These are phyloP conservation scores for Canariomyces notabilis DNA, from an alignment of 2,329 filamentous ascomycete genomes.

Conservation along the genomic window DNA sequence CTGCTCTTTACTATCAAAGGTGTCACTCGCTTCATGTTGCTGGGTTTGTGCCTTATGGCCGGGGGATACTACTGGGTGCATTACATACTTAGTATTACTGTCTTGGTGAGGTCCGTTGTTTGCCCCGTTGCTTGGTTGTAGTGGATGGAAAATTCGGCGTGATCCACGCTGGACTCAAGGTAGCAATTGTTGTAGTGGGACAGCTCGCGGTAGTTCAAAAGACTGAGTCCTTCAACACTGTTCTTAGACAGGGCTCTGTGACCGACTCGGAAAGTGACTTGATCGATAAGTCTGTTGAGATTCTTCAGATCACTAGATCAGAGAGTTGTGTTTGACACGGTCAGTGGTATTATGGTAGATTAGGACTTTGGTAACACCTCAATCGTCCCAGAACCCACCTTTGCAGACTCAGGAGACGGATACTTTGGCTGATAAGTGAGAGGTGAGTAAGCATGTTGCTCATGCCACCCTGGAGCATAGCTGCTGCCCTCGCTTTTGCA, in stretches of 20 bases:
- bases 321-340: too few species aligned
- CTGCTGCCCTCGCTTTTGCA: not conserved
- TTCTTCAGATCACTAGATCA: conserved; percentile 5
- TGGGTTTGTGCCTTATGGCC: too few species aligned
- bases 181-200: not conserved
- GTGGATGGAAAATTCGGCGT: conserved; percentile 7
- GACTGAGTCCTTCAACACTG: not conserved
- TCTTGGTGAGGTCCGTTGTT: too few species aligned
- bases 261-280: conserved; percentile 1
- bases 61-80: too few species aligned
- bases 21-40: too few species aligned
- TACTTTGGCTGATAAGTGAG: not conserved
- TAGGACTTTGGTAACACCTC: too few species aligned
- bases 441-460: conserved; percentile 7
- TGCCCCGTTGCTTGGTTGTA: not conserved
- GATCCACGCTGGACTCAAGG: not conserved
- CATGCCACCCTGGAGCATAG: conserved; percentile 3
- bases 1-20: too few species aligned
- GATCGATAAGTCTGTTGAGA: not conserved
- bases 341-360: too few species aligned
- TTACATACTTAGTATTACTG: too few species aligned
- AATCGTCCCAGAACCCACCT: too few species aligned
- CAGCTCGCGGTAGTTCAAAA: conserved; percentile 4
- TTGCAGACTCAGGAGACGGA: conserved; percentile 2
- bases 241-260: conserved; percentile 2